Conservation (phyloP, 345 rosid species). For the Dovyalis caffra region DNA sequence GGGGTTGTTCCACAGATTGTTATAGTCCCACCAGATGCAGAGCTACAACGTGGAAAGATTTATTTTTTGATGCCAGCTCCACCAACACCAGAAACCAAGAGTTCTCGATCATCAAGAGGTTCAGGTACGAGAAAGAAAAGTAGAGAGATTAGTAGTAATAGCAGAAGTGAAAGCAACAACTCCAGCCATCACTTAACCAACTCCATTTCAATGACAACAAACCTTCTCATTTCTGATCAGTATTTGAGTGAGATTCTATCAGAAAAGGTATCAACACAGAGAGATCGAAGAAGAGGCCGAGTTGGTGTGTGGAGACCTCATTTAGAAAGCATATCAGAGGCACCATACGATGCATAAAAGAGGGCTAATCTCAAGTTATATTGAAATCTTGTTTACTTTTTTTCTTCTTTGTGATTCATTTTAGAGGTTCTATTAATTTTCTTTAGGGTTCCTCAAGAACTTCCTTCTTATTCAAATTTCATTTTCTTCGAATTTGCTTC, state of each 20-base stretch:
- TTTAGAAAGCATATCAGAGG: conserved; percentile 80
- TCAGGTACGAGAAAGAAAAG: conserved; percentile 14
- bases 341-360: not conserved
- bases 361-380: not conserved
- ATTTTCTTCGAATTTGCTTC: not conserved
- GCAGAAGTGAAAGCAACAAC: conserved; percentile 15
- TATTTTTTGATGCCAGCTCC: conserved; percentile 83
- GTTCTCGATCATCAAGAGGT: conserved; percentile 23
- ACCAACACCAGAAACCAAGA: conserved; percentile 29
- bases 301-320: conserved; percentile 95
- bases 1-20: conserved; percentile 69
- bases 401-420: conserved; percentile 17
- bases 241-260: conserved; percentile 92
- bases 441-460: conserved; percentile 29
- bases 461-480: not conserved
- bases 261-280: conserved; percentile 71
- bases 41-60: conserved; percentile 91
- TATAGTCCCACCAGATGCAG: conserved; percentile 84
- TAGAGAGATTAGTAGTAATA: conserved; percentile 15
- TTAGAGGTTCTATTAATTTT: conserved; percentile 14
- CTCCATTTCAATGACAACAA: conserved; percentile 33
- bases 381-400: not conserved
- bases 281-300: conserved; percentile 84
- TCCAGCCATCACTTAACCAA: conserved; percentile 1
- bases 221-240: conserved; percentile 56